Evolutionary conservation across 2,329 filamentous ascomycete genomes (phyloP), one percentile per base, ranked within the genome.

Genomic region (Nannizzia gypsea): DNA sequence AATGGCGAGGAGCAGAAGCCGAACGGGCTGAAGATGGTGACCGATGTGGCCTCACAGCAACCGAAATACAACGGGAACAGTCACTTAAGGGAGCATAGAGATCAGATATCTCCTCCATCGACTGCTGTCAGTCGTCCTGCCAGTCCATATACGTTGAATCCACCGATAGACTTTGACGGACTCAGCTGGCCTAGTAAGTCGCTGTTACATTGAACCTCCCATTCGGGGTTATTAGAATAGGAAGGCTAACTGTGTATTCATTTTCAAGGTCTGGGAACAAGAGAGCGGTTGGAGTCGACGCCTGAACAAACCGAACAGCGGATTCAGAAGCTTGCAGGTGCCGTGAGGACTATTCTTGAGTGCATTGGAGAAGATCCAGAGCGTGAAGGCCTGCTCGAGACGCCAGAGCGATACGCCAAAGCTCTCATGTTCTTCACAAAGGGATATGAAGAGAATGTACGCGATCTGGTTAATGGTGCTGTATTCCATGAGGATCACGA

Each of bases 401-500:
- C 83, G 0, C 93, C 93, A 0, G 84, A 88, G 68, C 83, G 93
- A 63, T 99, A 97, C 72, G 92, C 93, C 54, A 93, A 96, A 74
- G 93, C 93, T 13, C 85, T 99, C 82, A 83, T 97, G 64, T 95
- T 88, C 78, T 90, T 99, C 74, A 99, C 93, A 4, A 90, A 95
- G 73, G 93, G 93, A 48, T 99, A 99, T 72, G 90, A 97, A 76
- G 86, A 96, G 77, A 96, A 96, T 69, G 83, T 96, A 59, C 81
- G 85, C 63, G 89, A 95, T 70, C 88, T 97, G 65, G 89, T 97
- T 63, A 97, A 97, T 72, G 83, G 86, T 60, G 93, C 93, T 17
- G 88, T 97, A 59, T 99, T 99, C 75, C 87, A 96, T 68, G 93
- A 97, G 73, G 90, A 92, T 63, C 92, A 97, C 70, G 93, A 96